Base-by-base conservation (phyloP, 306 rosid species). In the Sechiopsis laciniata region DNA sequence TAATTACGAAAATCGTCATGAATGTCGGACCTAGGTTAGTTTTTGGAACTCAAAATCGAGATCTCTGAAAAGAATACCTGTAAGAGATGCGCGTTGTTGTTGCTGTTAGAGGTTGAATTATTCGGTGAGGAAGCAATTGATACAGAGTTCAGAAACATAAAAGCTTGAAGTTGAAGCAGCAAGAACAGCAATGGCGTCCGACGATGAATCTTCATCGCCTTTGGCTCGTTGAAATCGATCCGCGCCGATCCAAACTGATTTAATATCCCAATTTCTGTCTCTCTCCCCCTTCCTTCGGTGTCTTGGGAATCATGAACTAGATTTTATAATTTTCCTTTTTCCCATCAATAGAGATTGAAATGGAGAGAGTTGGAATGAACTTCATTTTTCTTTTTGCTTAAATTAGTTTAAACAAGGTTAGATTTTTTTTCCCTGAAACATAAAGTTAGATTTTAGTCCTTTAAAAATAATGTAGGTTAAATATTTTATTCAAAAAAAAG, bases 1-100 rank as follows among this genome's bases (percentile, higher is more conserved):
- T 8, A 16, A 14, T 20, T 6, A 45, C 5, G 7, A 37, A 74
- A 85, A 69, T 16, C 22, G 5, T 68, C 35, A 21, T 65, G 6
- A 22, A 14, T 2, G 14, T 11, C 17, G 4, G 2, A 20, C n/a
- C 15, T 2, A 37, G 64, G 45, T 20, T 37, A 3, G 51, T 8
- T 32, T 35, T 50, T 9, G 71, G 37, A 61, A 24, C 17, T 52
- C 24, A 11, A 29, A 15, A 35, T 40, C 37, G 16, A 62, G 71
- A 84, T 20, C 24, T 15, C 11, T 16, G 20, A 35, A 6, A 53
- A 21, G 15, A 19, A 50, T 68, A 93, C 97, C 94, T 86, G 92
- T 15, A 94, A 76, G 64, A 92, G 76, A 80, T 58, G 78, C 62
- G 88, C 80, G 19, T 78, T 78, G 72, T 71, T n/a, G 59, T 63